These are phyloP conservation scores for Trichaptum fuscoviolaceum DNA, from an alignment of 768 basidiomycete species.

Conservation along the genomic window DNA sequence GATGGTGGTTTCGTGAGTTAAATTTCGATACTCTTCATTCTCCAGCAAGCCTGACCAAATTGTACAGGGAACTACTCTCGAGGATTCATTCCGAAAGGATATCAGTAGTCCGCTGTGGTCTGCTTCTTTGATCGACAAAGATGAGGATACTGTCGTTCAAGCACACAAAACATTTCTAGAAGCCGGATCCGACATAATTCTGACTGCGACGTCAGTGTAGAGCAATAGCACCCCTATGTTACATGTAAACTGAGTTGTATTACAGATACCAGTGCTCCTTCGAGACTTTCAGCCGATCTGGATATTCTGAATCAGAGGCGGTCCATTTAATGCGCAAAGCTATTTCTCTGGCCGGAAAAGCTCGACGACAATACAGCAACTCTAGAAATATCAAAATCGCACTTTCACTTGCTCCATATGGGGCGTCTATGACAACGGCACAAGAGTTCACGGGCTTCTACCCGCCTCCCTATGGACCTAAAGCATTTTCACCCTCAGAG, in stretches of 20 bases:
- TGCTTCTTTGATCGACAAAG: conserved; percentile 48
- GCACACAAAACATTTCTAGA: conserved; percentile 59
- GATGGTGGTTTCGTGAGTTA: not conserved
- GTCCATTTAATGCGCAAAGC: conserved; percentile 46
- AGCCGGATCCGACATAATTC: conserved; percentile 61
- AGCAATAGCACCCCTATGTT: not conserved
- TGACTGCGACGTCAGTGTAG: conserved; percentile 58
- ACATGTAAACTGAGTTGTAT: not conserved
- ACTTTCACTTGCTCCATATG: conserved; percentile 71
- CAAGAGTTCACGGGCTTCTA: conserved; percentile 75
- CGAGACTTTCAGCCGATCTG: conserved; percentile 46
- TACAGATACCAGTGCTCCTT: conserved; percentile 63
- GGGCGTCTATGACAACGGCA: conserved; percentile 52
- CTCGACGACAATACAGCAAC: conserved; percentile 29
- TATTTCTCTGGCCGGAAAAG: conserved; percentile 46
- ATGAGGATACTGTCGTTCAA: conserved; percentile 47
- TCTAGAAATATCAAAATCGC: conserved; percentile 40
- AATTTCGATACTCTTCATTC: not conserved
- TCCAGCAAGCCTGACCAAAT: not conserved
- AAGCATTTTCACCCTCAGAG: conserved; percentile 24
- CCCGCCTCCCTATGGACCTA: conserved; percentile 71
- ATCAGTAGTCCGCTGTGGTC: conserved; percentile 68
- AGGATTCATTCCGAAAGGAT: conserved; percentile 41
- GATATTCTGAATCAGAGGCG: conserved; percentile 40
- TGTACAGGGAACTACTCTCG: conserved; percentile 56